A percentile compares a stretch with the other conserved stretches of the same genome.
Evolutionary conservation across 208 protist genomes (phyloP).

Genomic region (Naegleria lovaniensis): DNA sequence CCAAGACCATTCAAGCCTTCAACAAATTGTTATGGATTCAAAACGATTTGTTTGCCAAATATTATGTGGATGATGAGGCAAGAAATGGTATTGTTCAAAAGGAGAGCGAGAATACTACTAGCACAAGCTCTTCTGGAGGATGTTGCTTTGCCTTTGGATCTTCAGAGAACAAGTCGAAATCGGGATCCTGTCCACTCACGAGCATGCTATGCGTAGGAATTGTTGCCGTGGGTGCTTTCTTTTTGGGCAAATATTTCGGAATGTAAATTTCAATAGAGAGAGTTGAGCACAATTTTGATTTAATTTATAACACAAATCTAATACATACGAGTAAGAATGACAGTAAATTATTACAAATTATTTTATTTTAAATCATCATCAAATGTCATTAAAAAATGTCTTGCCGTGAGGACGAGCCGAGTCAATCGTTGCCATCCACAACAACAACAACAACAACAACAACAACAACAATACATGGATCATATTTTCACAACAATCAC

Average conservation of each 20-base stretch:
- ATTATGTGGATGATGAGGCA: slow-evolving; percentile 8
- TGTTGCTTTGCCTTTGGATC: neutral
- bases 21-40: slow-evolving; percentile 29
- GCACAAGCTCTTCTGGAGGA: neutral
- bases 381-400: no score
- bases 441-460: slow-evolving; percentile 25
- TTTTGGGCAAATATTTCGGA: neutral
- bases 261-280: no score
- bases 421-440: no score
- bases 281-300: neutral
- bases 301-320: no score
- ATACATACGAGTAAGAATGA: no score
- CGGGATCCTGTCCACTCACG: neutral
- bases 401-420: no score
- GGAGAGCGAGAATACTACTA: neutral
- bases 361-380: no score
- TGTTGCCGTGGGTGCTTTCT: neutral
- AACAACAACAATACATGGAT: no score
- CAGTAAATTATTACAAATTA: no score
- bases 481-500: neutral
- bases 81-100: neutral
- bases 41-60: slow-evolving; percentile 24
- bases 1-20: neutral
- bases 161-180: no score
- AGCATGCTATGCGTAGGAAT: neutral